Percentiles rank a stretch among this genome's conserved stretches.
phyloP scores from a whole-genome alignment of 1,139 yeast species.

The Wickerhamomyces sp. region DNA sequence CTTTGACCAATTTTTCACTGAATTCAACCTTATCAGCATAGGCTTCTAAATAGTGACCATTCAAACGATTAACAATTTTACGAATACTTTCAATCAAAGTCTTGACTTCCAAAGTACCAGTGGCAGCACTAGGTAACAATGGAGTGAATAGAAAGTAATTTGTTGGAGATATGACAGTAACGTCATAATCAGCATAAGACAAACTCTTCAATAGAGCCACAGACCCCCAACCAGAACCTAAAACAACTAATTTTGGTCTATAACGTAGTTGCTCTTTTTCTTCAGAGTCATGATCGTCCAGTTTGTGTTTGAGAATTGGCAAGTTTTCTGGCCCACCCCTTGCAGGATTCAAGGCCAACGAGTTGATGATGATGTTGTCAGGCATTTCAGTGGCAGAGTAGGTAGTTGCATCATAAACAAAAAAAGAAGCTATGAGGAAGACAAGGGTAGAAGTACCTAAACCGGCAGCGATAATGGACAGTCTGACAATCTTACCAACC shows the following conservation, averaged over 20 bases:
- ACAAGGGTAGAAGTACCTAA: conserved; percentile 36
- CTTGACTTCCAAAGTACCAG: conserved; percentile 50
- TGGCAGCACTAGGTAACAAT: conserved; percentile 55
- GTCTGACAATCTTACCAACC: conserved; percentile 27
- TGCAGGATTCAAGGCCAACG: conserved; percentile 45
- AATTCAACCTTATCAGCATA: conserved; percentile 49
- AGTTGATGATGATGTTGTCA: conserved; percentile 38
- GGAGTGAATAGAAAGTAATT: conserved; percentile 59
- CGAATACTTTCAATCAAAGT: conserved; percentile 57
- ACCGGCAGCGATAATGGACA: conserved; percentile 33
- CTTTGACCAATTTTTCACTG: conserved; percentile 48
- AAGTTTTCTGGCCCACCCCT: conserved; percentile 66
- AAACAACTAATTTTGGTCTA: conserved; percentile 49
- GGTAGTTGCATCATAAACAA: conserved; percentile 59
- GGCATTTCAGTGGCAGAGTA: conserved; percentile 36
- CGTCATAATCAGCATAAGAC: conserved; percentile 45
- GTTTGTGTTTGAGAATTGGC: conserved; percentile 46
- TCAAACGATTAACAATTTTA: conserved; percentile 39
- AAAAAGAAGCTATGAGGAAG: conserved; percentile 38
- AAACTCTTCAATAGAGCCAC: conserved; percentile 42
- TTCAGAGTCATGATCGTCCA: conserved; percentile 49
- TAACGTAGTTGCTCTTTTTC: conserved; percentile 33
- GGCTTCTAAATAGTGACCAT: conserved; percentile 56
- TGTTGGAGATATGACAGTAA: conserved; percentile 57
- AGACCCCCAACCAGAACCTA: conserved; percentile 63